These are phyloP conservation scores for Adiantum capillusveneris DNA, from an alignment of 75 land plant genomes.

Conservation along the genomic window DNA sequence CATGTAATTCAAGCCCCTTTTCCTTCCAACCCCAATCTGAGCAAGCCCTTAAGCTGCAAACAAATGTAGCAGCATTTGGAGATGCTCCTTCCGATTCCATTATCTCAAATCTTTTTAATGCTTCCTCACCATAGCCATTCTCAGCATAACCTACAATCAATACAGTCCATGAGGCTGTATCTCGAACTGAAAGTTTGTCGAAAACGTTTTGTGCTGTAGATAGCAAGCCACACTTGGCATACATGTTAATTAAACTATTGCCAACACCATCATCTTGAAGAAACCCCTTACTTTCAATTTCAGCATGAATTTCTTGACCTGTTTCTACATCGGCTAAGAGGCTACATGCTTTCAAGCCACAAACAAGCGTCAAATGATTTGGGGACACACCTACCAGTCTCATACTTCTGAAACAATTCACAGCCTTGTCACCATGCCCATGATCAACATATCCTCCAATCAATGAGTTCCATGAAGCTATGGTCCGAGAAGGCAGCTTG, in stretches of 20 bases:
- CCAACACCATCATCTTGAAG: slow-evolving; percentile 9
- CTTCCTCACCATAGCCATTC: slow-evolving; percentile 16
- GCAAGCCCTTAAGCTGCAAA: slow-evolving; percentile 31
- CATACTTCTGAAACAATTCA: slow-evolving; percentile 44
- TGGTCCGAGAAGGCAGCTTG: slow-evolving; percentile 38
- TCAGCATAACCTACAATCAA: slow-evolving; percentile 22
- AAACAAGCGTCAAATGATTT: slow-evolving; percentile 46
- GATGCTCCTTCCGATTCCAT: slow-evolving; percentile 28
- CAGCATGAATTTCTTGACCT: slow-evolving; percentile 57
- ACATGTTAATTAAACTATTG: slow-evolving; percentile 24
- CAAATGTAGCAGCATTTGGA: slow-evolving; percentile 34
- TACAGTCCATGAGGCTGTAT: slow-evolving; percentile 39
- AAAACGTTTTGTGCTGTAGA: slow-evolving; percentile 15
- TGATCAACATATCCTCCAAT: slow-evolving; percentile 60
- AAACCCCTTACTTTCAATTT: slow-evolving; percentile 31
- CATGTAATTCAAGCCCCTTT: slow-evolving; percentile 24
- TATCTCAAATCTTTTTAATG: slow-evolving; percentile 23
- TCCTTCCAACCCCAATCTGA: slow-evolving; percentile 14
- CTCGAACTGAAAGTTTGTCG: slow-evolving; percentile 31
- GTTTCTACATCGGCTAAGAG: slow-evolving; percentile 31
- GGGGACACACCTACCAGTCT: slow-evolving; percentile 37
- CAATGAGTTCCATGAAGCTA: slow-evolving; percentile 68
- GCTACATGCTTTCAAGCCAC: slow-evolving; percentile 40
- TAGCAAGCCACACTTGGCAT: slow-evolving; percentile 21
- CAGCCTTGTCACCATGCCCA: slow-evolving; percentile 39